Evolutionary conservation across 2,329 filamentous ascomycete genomes (phyloP), one percentile per base, ranked within the genome.

Genomic region (Stagonosporopsis rhizophila): DNA sequence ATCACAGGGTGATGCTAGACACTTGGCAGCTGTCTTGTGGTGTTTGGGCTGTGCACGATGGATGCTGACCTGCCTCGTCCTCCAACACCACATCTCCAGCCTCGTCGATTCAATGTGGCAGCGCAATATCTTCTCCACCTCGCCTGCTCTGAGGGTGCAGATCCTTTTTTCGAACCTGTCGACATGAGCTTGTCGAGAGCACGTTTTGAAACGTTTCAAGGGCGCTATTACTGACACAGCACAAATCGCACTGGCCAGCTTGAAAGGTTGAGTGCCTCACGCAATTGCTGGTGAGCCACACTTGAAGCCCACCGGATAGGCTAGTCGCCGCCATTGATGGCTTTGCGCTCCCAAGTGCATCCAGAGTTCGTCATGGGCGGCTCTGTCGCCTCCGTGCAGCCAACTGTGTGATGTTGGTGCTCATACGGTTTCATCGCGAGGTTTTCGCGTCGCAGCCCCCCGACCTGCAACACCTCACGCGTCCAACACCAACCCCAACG

Each of bases 381-480:
- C 65, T 72, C 54, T 60, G 37, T 56, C 50, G 52, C 59, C 66
- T 72, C 73, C 72, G 72, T 64, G 64, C 54, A 65, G 54, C 60
- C 52, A 60, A 52, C 35, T 63, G 61, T 61, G 64, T 60, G 61
- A 57, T 42, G 66, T 64, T 75, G 72, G 61, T 50, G 72, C 74
- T 66, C 42, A 53, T 47, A 60, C 50, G 51, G 74, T 77, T 77
- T 77, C 74, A 75, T 61, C 58, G 45, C 51, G 44, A 49, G 41
- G 56, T 49, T 62, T 62, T 67, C 64, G 71, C 70, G 74, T 77
- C 72, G 69, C 74, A 77, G 52, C 62, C 69, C 74, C 49, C 72
- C 62, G 68, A 69, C 67, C 66, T 76, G 74, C 67, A 68, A 75
- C 73, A 74, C 60, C 65, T 67, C 65, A 63, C 67, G 69, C 61